These are phyloP conservation scores for Trichoderma breve DNA, from an alignment of 2,329 filamentous ascomycete genomes.

Conservation along the genomic window DNA sequence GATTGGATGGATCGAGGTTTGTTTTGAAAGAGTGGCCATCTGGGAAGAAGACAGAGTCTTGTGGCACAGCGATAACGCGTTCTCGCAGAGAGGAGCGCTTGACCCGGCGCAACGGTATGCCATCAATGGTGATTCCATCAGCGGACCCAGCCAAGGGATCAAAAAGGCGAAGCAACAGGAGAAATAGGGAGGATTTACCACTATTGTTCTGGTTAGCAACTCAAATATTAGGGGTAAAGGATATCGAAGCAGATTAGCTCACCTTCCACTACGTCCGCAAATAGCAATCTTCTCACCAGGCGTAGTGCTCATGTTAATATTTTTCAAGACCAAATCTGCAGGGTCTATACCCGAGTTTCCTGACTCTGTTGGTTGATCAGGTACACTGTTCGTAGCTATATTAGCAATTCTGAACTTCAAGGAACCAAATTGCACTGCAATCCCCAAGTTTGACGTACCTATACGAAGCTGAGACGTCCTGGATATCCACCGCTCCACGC, in stretches of 20 bases:
- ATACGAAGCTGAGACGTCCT: constrained; percentile 36
- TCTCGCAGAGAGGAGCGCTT: constrained; percentile 44
- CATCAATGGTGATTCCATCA: constrained; percentile 44
- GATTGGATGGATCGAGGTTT: constrained; percentile 44
- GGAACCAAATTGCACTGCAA: neutral
- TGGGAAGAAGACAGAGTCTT: constrained; percentile 53
- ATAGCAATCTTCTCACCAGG: constrained; percentile 37
- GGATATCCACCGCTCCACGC: constrained; percentile 32
- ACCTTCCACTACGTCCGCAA: constrained; percentile 39
- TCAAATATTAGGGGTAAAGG: neutral
- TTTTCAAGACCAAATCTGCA: constrained; percentile 27
- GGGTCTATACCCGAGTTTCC: neutral
- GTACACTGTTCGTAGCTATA: neutral
- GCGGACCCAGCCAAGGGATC: constrained; percentile 34
- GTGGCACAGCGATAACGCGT: constrained; percentile 51
- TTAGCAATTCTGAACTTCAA: neutral
- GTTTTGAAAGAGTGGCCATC: constrained; percentile 40
- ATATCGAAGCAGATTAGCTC: neutral
- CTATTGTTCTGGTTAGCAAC: neutral
- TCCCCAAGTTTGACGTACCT: constrained; percentile 13
- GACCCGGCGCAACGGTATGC: constrained; percentile 36
- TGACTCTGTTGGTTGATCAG: neutral
- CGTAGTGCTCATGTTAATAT: constrained; percentile 31
- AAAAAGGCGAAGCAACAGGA: constrained; percentile 42
- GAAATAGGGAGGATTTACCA: constrained; percentile 45